A percentile compares a stretch with the other conserved stretches of the same genome.
phyloP scores from a whole-genome alignment of 163 green algal genomes.

The Chloroidium sp. region DNA sequence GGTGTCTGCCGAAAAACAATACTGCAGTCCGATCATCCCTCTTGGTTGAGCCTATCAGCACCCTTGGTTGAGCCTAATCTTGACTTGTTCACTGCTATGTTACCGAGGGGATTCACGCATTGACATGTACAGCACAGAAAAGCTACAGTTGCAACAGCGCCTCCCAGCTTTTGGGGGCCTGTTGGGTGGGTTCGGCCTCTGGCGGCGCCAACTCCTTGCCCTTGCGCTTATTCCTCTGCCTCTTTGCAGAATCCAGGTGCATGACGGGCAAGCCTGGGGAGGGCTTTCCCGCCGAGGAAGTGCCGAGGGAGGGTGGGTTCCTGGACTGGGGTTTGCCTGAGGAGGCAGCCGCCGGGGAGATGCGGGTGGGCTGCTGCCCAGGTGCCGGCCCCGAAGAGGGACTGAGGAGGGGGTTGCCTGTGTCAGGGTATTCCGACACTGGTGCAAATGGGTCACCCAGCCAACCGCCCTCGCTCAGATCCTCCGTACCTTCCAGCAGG shows the following conservation, averaged over 20 bases:
- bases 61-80: no score
- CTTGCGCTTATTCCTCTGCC: not conserved
- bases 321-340: not conserved
- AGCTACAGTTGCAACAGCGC: no score
- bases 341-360: not conserved
- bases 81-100: no score
- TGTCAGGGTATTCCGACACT: not conserved
- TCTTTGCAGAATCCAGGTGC: not conserved
- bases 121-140: no score
- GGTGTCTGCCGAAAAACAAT: no score
- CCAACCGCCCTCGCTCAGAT: not conserved
- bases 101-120: no score
- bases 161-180: not conserved
- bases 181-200: not conserved
- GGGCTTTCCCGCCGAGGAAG: not conserved
- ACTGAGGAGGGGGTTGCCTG: no score
- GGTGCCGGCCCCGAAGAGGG: not conserved
- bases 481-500: no score
- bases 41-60: no score
- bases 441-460: not conserved
- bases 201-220: no score
- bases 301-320: no score
- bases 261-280: not conserved
- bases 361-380: not conserved
- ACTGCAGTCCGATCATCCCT: no score